Conservation (phyloP, 2,329 filamentous ascomycete genomes). For the Fusarium sarcochroum region DNA sequence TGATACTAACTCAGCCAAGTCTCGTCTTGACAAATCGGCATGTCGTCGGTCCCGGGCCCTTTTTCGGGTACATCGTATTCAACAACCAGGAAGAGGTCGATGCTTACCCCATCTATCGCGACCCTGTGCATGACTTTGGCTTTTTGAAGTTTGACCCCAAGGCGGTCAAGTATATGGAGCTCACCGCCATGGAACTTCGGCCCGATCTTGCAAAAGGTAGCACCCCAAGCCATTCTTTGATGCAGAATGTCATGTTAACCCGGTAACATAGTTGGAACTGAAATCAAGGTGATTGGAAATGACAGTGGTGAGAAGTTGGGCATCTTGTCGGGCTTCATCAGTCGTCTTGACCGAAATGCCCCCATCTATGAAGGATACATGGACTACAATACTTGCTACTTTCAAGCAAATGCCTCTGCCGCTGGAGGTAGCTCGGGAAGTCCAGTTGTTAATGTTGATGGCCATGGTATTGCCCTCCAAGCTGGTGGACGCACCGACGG, state of each 20-base stretch:
- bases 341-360: constrained; percentile 93
- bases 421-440: constrained; percentile 97
- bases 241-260: background rate
- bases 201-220: constrained; percentile 31
- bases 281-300: constrained; percentile 37
- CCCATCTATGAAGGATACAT: constrained; percentile 98
- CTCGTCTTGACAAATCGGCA: constrained; percentile 84
- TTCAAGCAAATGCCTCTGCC: constrained; percentile 95
- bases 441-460: constrained; percentile 96
- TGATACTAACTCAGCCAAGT: background rate
- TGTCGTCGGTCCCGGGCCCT: constrained; percentile 94
- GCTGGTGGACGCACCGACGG: constrained; percentile 94
- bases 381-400: constrained; percentile 97
- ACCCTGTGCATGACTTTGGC: constrained; percentile 98
- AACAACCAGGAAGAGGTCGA: constrained; percentile 99
- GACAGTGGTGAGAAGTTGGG: constrained; percentile 36
- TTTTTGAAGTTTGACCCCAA: constrained; percentile 96
- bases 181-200: constrained; percentile 53
- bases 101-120: constrained; percentile 94
- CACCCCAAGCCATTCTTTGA: rapidly evolving
- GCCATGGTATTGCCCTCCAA: constrained; percentile 82
- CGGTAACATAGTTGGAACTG: constrained; percentile 5
- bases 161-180: constrained; percentile 98
- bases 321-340: constrained; percentile 87
- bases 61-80: constrained; percentile 98